Evolutionary conservation across 495 filamentous ascomycete species (phyloP), one percentile per base, ranked within the genome.

Genomic region (Neurospora sp.): DNA sequence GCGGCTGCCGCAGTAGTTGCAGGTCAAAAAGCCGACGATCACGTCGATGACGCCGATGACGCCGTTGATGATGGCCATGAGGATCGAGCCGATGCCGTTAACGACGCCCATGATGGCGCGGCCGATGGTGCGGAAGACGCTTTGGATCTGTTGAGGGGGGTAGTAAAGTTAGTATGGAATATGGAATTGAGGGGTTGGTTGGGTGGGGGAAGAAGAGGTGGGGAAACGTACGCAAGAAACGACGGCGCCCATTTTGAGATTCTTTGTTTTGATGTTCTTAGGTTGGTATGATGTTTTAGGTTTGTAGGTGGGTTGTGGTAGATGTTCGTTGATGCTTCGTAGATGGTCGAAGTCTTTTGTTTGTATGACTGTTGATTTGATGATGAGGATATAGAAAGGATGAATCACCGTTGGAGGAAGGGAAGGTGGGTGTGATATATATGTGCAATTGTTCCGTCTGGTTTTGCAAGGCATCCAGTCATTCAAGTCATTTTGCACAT

Each of bases 141-240:
- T 84, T 80, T 88, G 76, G 82, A 98, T 90, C 95, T 98, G 79
- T 77, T 73, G 27, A 31, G 39, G 16, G 42, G 42, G 10, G 39
- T n/a, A n/a, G n/a, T n/a, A 20, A 16, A 5, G 77, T 81, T 76
- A 79, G 73, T 38, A 46, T 70, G n/a, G n/a, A n/a, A n/a, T n/a
- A n/a, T n/a, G n/a, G n/a, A n/a, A n/a, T n/a, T n/a, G n/a, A n/a
- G n/a, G n/a, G n/a, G n/a, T n/a, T n/a, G n/a, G n/a, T n/a, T n/a
- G n/a, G n/a, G n/a, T n/a, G n/a, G n/a, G n/a, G n/a, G n/a, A n/a
- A n/a, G n/a, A n/a, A n/a, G n/a, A n/a, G n/a, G n/a, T n/a, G n/a
- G n/a, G n/a, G n/a, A n/a, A n/a, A 91, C 94, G 77, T 94, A 98
- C 95, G 78, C 95, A 97, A 83, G 94, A 97, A 74, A 96, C 88